A percentile compares a stretch with the other conserved stretches of the same genome.
Evolutionary conservation across 176 grass and related monocot genomes (phyloP).

Genomic region (Musa schizocarpa): DNA sequence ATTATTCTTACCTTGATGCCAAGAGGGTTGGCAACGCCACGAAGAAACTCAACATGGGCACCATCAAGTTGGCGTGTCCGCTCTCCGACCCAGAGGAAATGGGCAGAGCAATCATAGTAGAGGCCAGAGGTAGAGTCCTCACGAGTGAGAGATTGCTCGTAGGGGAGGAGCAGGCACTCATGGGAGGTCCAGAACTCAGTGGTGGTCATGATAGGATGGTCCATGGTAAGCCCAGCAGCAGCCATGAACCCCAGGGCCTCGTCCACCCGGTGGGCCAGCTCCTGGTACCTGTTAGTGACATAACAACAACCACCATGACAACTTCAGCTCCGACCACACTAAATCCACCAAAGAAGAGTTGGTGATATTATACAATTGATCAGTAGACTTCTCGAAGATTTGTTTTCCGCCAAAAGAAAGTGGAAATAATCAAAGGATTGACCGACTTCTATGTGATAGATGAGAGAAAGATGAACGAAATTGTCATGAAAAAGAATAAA

Average conservation of each 20-base stretch:
- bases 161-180: conserved; percentile 2
- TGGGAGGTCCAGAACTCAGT: not conserved
- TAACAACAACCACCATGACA: not conserved
- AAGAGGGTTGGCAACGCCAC: not conserved
- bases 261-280: not conserved
- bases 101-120: not conserved
- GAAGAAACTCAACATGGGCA: not conserved
- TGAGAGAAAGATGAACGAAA: no score
- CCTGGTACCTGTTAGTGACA: not conserved
- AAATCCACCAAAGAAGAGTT: no score
- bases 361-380: no score
- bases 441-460: no score
- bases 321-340: not conserved
- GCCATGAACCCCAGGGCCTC: not conserved
- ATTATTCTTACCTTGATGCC: not conserved
- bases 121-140: not conserved
- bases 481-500: no score
- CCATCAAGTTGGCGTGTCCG: not conserved
- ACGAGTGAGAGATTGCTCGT: not conserved
- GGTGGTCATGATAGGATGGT: not conserved
- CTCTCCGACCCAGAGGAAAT: not conserved
- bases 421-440: no score
- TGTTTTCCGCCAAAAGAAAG: no score
- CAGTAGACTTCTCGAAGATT: no score
- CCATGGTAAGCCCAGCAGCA: not conserved